Evolutionary conservation across 2,329 filamentous ascomycete species (phyloP), one percentile per base, ranked within the genome.

Genomic region (Colletotrichum neosansevieriae): DNA sequence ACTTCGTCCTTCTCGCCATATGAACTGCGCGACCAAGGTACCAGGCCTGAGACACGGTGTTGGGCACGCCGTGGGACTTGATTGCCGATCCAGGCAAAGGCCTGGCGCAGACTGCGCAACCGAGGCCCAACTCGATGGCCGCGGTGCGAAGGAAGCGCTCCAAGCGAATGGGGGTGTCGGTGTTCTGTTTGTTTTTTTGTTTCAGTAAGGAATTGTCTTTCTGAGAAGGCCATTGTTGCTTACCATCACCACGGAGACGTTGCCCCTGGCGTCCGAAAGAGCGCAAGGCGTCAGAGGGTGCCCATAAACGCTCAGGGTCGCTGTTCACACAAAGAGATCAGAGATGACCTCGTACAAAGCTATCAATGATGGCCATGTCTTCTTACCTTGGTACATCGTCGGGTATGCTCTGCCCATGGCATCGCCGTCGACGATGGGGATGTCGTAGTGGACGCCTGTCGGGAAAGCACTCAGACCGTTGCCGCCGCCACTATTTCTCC

Each of bases 321-420:
- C 79, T 81, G 5, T 12, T 40, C 2, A 2, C 1, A 38, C 1
- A 2, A 0, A 4, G 6, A 29, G 1, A 56, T 71, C 36, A 65
- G 44, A 15, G 74, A 62, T 60, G 77, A 76, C 74, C 19, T 80
- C 76, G 40, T 79, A 57, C 5, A 64, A 6, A 69, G 65, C 40
- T 69, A 67, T 19, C 74, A 34, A 70, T 17, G 63, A 45, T 40
- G 74, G 59, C 71, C 75, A 73, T 72, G 11, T 67, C 72, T 15
- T 67, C 72, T 15, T 69, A 74, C 34, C 70, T 73, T 38, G 72
- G 63, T 60, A 75, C 72, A 58, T 75, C 49, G 79, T 81, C 0
- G 79, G 79, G 67, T 79, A 81, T 0, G 79, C 79, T 53, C 79
- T 69, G 1, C 79, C 78, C 79, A 81, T 80, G 0, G 74, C 75